Evolutionary conservation across 106 monocot species (phyloP), one percentile per base, ranked within the genome.

Genomic region (Apostasia shenzhenica): DNA sequence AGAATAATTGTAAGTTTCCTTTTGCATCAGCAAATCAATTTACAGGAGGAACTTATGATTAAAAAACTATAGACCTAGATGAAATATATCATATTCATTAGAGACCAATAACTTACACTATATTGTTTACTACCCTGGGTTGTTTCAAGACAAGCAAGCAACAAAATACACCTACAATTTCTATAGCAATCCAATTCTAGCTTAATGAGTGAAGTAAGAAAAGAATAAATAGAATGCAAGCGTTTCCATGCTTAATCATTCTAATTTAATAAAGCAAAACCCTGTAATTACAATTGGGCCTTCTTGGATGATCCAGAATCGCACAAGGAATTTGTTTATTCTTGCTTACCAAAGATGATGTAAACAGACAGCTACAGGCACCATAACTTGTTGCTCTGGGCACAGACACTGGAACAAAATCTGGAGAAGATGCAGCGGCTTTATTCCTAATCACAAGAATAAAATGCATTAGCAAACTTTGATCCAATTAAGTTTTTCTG

Each of bases 141-240:
- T 26, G 26, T 26, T 26, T 8, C 50, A 50, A 50, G 50, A 5
- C 50, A 50, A 5, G 4, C 50, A 50, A 50, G 8, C 4, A 37
- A 59, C 41, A 59, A 59, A 59, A 59, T 8, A 50, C 8, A 5
- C 8, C 8, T 50, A 50, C 50, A 50, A 37, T 40, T 37, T 26
- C 59, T 59, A 40, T 3, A 45, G 62, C 12, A 39, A 12, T 45
- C 62, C 62, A 62, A 62, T 62, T 45, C 1, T 45, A 62, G 62
- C 43, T 12, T 62, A 45, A 13, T 62, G 62, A 45, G n/a, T 62
- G 62, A 62, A 26, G 11, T 4, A 45, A 62, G 62, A 45, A 62
- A 62, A 13, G 44, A 43, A 5, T 45, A 45, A 62, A 44, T 44
- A 62, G 12, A 44, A 45, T 3, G 3, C 6, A 52, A 52, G 11